Conservation (phyloP, 352 stramenopile genomes). For the Stephanocyclus meneghinianus region DNA sequence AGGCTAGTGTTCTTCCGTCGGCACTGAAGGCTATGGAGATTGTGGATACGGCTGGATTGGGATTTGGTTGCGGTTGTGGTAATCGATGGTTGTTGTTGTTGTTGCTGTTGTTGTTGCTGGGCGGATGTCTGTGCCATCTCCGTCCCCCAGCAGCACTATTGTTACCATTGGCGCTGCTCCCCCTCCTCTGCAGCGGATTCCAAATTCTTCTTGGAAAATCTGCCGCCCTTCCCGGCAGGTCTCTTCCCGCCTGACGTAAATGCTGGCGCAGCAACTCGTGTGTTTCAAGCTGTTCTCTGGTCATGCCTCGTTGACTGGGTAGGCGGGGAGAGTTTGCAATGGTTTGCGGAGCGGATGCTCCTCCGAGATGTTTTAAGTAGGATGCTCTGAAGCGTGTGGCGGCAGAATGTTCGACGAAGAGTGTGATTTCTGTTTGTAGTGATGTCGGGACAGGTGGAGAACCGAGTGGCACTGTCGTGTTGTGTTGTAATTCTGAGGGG, state of each 20-base stretch:
- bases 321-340: background rate
- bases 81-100: background rate
- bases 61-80: conserved; percentile 1
- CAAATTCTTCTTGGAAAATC: background rate
- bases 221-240: background rate
- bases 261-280: conserved; percentile 38
- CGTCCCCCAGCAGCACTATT: background rate
- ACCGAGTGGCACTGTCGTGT: background rate
- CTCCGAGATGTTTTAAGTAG: conserved; percentile 67
- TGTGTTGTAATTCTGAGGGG: background rate
- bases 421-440: conserved; percentile 50
- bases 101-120: conserved; percentile 7
- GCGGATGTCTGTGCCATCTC: background rate
- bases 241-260: conserved; percentile 18
- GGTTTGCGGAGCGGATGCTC: background rate
- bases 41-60: conserved; percentile 60
- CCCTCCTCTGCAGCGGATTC: conserved; percentile 10
- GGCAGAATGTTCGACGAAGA: conserved; percentile 61
- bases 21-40: conserved; percentile 82
- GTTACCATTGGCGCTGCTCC: background rate
- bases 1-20: conserved; percentile 87
- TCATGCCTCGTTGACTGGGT: conserved; percentile 1
- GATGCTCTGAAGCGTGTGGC: conserved; percentile 61
- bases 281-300: conserved; percentile 38
- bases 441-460: background rate